phyloP scores from a whole-genome alignment of 108 stramenopile genomes.

The Asterionellopsis glacialis region DNA sequence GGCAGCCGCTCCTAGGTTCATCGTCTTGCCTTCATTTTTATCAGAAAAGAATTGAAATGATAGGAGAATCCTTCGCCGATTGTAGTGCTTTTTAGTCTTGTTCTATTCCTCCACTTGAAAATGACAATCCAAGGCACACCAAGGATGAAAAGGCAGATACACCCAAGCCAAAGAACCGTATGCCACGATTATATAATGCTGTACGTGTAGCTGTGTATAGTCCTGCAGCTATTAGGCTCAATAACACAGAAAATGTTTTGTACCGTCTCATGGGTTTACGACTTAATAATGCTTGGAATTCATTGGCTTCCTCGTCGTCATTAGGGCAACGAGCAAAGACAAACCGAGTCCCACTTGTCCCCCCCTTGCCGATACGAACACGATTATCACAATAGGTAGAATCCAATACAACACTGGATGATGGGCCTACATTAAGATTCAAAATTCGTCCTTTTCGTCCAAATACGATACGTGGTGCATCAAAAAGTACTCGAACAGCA shows the following conservation, averaged over 20 bases:
- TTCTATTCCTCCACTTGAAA: too few relatives aligned
- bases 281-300: slow-evolving; percentile 3
- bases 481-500: slow-evolving; percentile 62
- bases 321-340: slow-evolving; percentile 39
- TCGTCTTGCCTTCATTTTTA: too few relatives aligned
- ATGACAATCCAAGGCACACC: too few relatives aligned
- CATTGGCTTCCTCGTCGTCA: slow-evolving; percentile 28
- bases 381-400: slow-evolving; percentile 46
- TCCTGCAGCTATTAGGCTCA: too few relatives aligned
- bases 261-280: neutral
- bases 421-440: slow-evolving; percentile 51
- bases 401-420: slow-evolving; percentile 63
- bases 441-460: slow-evolving; percentile 14
- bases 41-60: too few relatives aligned
- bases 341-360: slow-evolving; percentile 66
- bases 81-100: too few relatives aligned
- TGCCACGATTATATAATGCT: too few relatives aligned
- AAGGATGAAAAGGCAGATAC: too few relatives aligned
- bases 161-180: too few relatives aligned
- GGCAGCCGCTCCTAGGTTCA: too few relatives aligned
- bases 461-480: slow-evolving; percentile 60
- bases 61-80: too few relatives aligned
- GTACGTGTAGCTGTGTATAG: too few relatives aligned
- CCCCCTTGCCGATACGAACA: slow-evolving; percentile 64
- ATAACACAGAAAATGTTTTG: neutral